A percentile compares a stretch with the other conserved stretches of the same genome.
Evolutionary conservation across 805 yeast genomes (phyloP).

Genomic region (Wickerhamiella lipophila): DNA sequence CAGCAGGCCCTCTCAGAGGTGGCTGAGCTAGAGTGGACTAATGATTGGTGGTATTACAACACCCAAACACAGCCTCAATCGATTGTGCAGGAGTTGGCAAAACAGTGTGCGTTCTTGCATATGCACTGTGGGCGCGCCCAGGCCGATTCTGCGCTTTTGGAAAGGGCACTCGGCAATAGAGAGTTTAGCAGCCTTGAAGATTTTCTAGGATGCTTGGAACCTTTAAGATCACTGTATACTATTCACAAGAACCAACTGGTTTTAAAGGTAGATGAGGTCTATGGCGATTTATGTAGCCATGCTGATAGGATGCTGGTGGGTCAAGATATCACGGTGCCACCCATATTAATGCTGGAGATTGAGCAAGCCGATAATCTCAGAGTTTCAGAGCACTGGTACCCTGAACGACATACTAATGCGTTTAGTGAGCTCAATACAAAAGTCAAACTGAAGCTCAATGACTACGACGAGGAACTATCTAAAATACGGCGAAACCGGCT

Average conservation of each 20-base stretch:
- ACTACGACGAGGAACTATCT: background rate
- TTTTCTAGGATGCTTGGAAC: background rate
- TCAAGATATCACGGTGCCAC: background rate
- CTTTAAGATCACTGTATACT: background rate
- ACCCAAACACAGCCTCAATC: background rate
- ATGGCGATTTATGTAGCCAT: background rate
- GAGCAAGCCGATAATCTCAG: background rate
- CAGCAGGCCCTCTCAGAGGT: constrained; percentile 36
- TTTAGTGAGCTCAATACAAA: background rate
- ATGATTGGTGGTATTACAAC: constrained; percentile 27
- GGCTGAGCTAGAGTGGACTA: constrained; percentile 56
- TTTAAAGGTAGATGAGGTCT: background rate
- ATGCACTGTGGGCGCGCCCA: constrained; percentile 3
- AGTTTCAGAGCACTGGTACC: constrained; percentile 7
- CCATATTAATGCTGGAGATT: background rate
- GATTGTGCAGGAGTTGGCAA: background rate
- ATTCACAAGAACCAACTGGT: background rate
- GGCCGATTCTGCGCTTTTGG: constrained; percentile 5
- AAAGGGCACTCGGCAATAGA: background rate
- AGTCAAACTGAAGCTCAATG: background rate
- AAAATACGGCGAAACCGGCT: constrained; percentile 3
- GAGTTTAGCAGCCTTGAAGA: constrained; percentile 1
- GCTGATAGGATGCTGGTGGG: background rate
- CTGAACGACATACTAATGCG: constrained; percentile 6
- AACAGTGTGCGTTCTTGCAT: constrained; percentile 8